Evolutionary conservation across 495 filamentous ascomycete genomes (phyloP), one percentile per base, ranked within the genome.

Genomic region (Penicillium pulvis): DNA sequence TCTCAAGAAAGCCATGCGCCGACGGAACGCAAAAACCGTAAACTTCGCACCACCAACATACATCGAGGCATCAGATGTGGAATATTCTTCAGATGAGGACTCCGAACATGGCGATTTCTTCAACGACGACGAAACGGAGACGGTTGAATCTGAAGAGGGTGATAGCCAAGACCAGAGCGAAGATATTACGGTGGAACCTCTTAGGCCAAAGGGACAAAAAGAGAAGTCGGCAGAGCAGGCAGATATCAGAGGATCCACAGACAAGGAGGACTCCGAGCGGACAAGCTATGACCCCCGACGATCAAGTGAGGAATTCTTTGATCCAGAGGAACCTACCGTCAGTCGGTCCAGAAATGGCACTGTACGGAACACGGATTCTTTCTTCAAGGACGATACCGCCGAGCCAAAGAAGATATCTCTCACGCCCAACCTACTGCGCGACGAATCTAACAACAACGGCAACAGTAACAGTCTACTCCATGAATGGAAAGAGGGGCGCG

Each of bases 381-480:
- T 98, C 79, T 97, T 96, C 81, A 95, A 92, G 72, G 94, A 98
- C 59, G 94, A 98, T 62, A 90, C 86, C 30, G 87, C 89, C 36
- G 95, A 97, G 68, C 97, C 94, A 1, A 90, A 93, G 73, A 99
- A 99, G 78, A 97, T 99, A 59, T 96, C 92, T 2, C 81, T 99
- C 31, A 99, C 94, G 0, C 94, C 94, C 12, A 96, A 93, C 59
- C 79, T 99, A n/a, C 79, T 98, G 39, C 85, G 94, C 16, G 93
- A 98, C 58, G 93, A 97, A 62, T 60, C 64, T 30, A 67, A 51
- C 20, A 51, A 23, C 26, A 81, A 79, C 2, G 80, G 74, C 36
- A 64, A 48, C 20, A 53, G 20, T 17, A 82, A 80, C n/a, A 73
- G 81, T 7, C 69, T 83, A 9, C 85, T 85, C 14, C 81, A 63